These are phyloP conservation scores for Deuterostichococcus epilithicus DNA, from an alignment of 139 green algal genomes.

Conservation along the genomic window DNA sequence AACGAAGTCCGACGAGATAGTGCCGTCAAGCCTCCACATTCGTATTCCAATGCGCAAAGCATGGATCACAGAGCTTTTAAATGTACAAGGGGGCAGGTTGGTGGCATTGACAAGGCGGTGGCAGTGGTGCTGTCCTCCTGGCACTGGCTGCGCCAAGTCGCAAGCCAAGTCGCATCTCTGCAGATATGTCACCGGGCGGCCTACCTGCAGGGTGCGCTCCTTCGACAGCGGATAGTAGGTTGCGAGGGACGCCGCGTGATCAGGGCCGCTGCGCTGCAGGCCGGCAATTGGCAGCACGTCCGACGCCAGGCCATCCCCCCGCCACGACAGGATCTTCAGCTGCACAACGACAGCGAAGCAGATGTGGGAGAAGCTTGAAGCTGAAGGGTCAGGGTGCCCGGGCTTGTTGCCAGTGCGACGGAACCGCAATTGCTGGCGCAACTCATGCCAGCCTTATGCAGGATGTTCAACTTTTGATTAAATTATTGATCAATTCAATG, in stretches of 20 bases:
- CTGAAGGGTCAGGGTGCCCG: background rate
- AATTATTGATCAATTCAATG: no score
- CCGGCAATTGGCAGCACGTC: constrained; percentile 47
- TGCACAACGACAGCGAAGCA: background rate
- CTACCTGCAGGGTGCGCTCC: background rate
- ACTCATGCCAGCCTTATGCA: no score
- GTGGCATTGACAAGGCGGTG: no score
- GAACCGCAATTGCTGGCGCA: background rate
- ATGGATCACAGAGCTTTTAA: no score
- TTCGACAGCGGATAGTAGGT: background rate
- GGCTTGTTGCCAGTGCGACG: background rate
- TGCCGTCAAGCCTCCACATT: no score
- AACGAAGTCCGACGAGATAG: background rate
- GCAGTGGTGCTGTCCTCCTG: no score
- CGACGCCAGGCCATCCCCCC: constrained; percentile 41
- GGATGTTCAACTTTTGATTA: no score
- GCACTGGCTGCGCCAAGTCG: no score
- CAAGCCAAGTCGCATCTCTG: no score
- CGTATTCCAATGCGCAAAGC: no score
- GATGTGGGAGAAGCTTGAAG: background rate
- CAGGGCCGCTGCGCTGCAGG: constrained; percentile 21
- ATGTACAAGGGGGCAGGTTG: no score
- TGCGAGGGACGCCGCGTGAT: background rate
- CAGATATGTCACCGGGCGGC: no score
- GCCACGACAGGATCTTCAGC: constrained; percentile 32